Evolutionary conservation across 805 yeast genomes (phyloP).

Genomic region (Candida ponderosae): DNA sequence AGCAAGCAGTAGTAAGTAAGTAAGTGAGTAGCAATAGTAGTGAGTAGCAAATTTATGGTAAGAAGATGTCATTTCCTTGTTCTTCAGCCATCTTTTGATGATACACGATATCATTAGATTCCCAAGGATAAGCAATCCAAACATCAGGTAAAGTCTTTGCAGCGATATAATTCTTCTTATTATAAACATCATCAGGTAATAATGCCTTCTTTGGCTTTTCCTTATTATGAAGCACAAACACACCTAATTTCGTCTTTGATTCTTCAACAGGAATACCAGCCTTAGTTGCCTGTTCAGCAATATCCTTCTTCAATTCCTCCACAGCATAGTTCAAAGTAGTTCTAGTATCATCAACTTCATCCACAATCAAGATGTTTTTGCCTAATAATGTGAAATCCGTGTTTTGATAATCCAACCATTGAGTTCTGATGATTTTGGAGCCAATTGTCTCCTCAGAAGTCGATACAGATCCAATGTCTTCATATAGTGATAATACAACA

Average conservation of each 20-base stretch:
- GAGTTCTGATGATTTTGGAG: slow-evolving; percentile 64
- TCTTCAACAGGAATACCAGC: slow-evolving; percentile 35
- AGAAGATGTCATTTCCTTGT: slow-evolving; percentile 61
- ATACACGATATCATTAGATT: slow-evolving; percentile 62
- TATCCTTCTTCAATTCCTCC: slow-evolving; percentile 66
- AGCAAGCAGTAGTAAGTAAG: too few relatives aligned
- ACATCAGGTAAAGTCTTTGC: slow-evolving; percentile 70
- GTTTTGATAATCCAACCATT: slow-evolving; percentile 74
- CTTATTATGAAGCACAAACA: slow-evolving; percentile 76
- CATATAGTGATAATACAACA: slow-evolving; percentile 85
- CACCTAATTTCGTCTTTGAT: slow-evolving; percentile 53
- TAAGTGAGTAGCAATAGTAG: too few relatives aligned
- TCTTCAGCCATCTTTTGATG: slow-evolving; percentile 66
- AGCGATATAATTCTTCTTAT: slow-evolving; percentile 57
- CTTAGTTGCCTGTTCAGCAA: slow-evolving; percentile 49
- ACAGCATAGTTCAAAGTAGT: slow-evolving; percentile 78
- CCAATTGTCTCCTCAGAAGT: slow-evolving; percentile 53
- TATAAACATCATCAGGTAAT: slow-evolving; percentile 55
- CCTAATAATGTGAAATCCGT: slow-evolving; percentile 53
- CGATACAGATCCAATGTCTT: slow-evolving; percentile 61
- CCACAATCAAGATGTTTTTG: slow-evolving; percentile 66
- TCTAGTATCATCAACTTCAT: slow-evolving; percentile 84
- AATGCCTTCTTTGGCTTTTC: slow-evolving; percentile 64
- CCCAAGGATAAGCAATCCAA: slow-evolving; percentile 91
- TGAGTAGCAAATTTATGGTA: slow-evolving; percentile 8